These are phyloP conservation scores for Caulochytrium protostelioides DNA, from an alignment of 371 early-diverging fungal genomes.

Conservation along the genomic window DNA sequence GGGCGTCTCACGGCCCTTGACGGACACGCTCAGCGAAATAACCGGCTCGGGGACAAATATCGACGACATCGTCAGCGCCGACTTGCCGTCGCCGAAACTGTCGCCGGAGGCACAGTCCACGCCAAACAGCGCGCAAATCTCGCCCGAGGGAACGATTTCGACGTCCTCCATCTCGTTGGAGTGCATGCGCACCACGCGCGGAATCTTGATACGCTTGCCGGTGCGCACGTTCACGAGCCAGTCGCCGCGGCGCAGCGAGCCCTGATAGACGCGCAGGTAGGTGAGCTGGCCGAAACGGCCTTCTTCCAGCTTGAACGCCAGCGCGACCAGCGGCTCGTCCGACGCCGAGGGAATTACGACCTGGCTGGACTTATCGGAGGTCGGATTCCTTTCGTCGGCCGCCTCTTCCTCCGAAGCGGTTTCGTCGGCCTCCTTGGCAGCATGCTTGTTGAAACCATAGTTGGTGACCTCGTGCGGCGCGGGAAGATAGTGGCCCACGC, in stretches of 20 bases:
- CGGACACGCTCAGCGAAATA: slow-evolving; percentile 72
- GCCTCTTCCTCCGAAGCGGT: too few species aligned
- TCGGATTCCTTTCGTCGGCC: too few species aligned
- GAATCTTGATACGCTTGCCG: slow-evolving; percentile 84
- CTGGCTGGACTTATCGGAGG: too few species aligned
- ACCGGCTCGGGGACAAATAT: slow-evolving; percentile 96
- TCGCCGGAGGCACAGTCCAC: slow-evolving; percentile 94
- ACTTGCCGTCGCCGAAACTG: slow-evolving; percentile 76
- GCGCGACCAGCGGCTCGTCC: slow-evolving; percentile 55
- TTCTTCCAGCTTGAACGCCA: slow-evolving; percentile 89
- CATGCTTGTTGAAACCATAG: slow-evolving; percentile 40
- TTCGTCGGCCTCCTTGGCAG: too few species aligned
- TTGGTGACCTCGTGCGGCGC: slow-evolving; percentile 52
- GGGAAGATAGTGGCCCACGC: slow-evolving; percentile 49
- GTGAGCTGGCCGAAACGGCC: slow-evolving; percentile 89
- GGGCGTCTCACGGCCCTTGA: slow-evolving; percentile 70
- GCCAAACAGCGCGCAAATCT: slow-evolving; percentile 95
- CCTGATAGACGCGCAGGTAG: slow-evolving; percentile 92
- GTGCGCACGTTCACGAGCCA: slow-evolving; percentile 70
- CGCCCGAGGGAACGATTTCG: slow-evolving; percentile 76
- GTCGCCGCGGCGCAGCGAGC: slow-evolving; percentile 63
- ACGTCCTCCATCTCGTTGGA: slow-evolving; percentile 96
- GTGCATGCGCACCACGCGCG: slow-evolving; percentile 93
- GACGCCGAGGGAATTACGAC: slow-evolving; percentile 35
- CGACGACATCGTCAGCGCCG: slow-evolving; percentile 78